Evolutionary conservation across 768 basidiomycete species (phyloP).

Genomic region (Aureoboletus auriporus): DNA sequence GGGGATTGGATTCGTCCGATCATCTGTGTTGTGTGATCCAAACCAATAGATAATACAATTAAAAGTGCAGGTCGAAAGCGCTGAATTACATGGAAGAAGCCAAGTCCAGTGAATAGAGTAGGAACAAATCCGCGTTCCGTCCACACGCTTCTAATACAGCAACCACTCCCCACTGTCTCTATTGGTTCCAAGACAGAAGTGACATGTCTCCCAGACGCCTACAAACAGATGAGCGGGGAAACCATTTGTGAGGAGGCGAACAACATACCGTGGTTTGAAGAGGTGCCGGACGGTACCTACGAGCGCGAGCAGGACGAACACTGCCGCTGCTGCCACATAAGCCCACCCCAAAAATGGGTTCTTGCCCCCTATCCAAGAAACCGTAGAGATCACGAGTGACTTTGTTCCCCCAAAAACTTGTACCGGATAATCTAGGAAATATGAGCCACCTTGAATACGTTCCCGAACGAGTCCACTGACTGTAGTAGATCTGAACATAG

Average conservation of each 20-base stretch:
- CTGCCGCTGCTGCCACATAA: constrained; percentile 82
- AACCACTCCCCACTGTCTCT: constrained; percentile 6
- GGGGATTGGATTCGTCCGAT: constrained; percentile 56
- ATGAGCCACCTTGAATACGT: constrained; percentile 1
- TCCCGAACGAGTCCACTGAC: constrained; percentile 36
- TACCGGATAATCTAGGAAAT: constrained; percentile 84
- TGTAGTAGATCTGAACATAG: constrained; percentile 70
- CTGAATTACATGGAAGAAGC: constrained; percentile 21
- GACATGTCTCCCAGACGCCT: constrained; percentile 88
- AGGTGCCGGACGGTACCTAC: constrained; percentile 89
- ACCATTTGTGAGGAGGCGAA: neutral
- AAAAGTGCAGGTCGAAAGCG: constrained; percentile 8
- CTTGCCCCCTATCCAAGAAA: constrained; percentile 98
- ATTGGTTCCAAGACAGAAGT: constrained; percentile 79
- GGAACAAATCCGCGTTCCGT: neutral
- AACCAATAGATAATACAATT: constrained; percentile 21
- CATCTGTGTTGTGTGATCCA: constrained; percentile 1
- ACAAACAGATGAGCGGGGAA: constrained; percentile 4
- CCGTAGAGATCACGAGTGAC: constrained; percentile 93
- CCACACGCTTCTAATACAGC: constrained; percentile 2
- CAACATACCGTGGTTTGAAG: constrained; percentile 78
- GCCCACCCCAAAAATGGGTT: constrained; percentile 99
- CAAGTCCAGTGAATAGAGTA: constrained; percentile 21
- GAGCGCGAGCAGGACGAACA: constrained; percentile 86
- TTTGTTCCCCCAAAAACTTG: constrained; percentile 90